Percentiles rank a stretch among this genome's conserved stretches.
phyloP scores from a whole-genome alignment of 306 rosid species.

The Cucurbita moschata region DNA sequence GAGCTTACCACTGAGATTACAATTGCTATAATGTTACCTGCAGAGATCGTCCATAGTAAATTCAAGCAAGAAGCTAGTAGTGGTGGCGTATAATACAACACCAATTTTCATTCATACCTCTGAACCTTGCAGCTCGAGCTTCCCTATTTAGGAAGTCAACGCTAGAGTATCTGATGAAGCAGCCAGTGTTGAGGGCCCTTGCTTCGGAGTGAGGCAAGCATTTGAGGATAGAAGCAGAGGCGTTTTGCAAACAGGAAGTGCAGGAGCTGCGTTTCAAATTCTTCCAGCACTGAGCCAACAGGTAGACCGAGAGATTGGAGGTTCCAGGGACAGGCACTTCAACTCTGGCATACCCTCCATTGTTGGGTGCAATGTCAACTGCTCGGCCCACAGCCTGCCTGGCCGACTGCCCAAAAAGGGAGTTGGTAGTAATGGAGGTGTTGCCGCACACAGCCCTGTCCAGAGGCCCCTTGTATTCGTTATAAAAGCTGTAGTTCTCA shows the following conservation, averaged over 20 bases:
- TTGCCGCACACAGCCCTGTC: slow-evolving; percentile 54
- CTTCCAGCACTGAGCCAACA: slow-evolving; percentile 80
- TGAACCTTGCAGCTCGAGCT: slow-evolving; percentile 19
- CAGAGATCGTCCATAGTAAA: slow-evolving; percentile 6
- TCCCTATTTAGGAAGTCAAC: slow-evolving; percentile 54
- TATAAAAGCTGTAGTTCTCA: slow-evolving; percentile 57
- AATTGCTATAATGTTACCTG: slow-evolving; percentile 43
- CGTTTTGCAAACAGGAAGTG: slow-evolving; percentile 55
- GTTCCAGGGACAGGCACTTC: slow-evolving; percentile 20
- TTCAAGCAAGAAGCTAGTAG: neutral
- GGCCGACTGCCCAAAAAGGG: slow-evolving; percentile 26
- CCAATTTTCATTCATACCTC: slow-evolving; percentile 22
- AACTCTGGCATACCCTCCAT: slow-evolving; percentile 39
- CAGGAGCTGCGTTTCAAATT: slow-evolving; percentile 53
- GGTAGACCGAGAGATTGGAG: slow-evolving; percentile 40
- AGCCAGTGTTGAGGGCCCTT: slow-evolving; percentile 61
- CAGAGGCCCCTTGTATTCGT: slow-evolving; percentile 37
- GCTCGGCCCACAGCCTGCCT: slow-evolving; percentile 34
- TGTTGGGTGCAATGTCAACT: slow-evolving; percentile 27
- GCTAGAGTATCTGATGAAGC: slow-evolving; percentile 86
- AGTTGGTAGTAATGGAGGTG: slow-evolving; percentile 30
- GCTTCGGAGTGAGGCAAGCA: slow-evolving; percentile 85
- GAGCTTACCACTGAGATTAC: slow-evolving; percentile 54
- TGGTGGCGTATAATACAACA: neutral
- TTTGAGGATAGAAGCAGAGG: slow-evolving; percentile 38